These are phyloP conservation scores for Protomyces inundatus DNA, from an alignment of 1,139 yeast species.

Conservation along the genomic window DNA sequence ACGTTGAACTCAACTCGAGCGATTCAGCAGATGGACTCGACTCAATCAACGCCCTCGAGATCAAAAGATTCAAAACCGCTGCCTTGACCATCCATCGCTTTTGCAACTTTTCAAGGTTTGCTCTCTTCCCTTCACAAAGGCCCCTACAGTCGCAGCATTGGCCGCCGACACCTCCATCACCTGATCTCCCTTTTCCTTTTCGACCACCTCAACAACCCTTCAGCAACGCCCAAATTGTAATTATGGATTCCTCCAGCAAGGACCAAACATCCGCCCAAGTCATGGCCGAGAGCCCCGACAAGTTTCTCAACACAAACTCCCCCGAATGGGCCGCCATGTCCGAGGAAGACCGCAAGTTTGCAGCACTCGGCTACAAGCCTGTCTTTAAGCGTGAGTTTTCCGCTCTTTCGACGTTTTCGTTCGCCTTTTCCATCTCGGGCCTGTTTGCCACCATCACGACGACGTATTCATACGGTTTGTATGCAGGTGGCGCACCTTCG, in stretches of 20 bases:
- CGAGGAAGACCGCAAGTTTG: constrained; percentile 32
- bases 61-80: too few relatives aligned
- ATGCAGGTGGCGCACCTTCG: constrained; percentile 27
- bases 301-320: not conserved
- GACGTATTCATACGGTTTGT: constrained; percentile 37
- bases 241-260: not conserved
- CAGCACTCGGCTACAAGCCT: constrained; percentile 60
- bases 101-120: too few relatives aligned
- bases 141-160: not conserved
- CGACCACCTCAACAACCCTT: not conserved
- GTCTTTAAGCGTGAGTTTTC: constrained; percentile 66
- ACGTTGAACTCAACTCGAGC: too few relatives aligned
- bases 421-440: constrained; percentile 65
- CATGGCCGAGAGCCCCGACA: not conserved
- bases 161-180: constrained; percentile 1
- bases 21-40: too few relatives aligned
- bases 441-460: constrained; percentile 60
- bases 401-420: constrained; percentile 50
- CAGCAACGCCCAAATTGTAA: not conserved
- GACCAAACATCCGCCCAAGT: not conserved
- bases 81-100: too few relatives aligned
- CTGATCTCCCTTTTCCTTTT: not conserved
- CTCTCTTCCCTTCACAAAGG: too few relatives aligned
- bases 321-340: constrained; percentile 20
- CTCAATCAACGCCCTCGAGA: too few relatives aligned